Evolutionary conservation across 768 basidiomycete genomes (phyloP).

Genomic region (Mrakia frigida): DNA sequence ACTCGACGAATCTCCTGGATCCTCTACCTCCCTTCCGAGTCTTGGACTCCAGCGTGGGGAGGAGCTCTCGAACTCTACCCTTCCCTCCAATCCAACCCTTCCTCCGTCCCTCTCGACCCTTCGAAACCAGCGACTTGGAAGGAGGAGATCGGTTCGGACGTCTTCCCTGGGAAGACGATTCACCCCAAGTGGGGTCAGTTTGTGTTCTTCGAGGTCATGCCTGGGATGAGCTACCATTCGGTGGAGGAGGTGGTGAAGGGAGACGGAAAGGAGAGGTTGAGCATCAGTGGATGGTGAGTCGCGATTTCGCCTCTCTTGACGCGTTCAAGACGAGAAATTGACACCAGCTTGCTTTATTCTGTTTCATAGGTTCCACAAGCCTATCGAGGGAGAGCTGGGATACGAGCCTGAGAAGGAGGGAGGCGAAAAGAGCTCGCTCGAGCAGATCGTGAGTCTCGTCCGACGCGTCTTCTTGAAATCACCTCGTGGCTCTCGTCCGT

Average conservation of each 20-base stretch:
- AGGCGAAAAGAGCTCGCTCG: slow-evolving; percentile 63
- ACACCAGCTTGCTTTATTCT: neutral
- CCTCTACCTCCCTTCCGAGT: slow-evolving; percentile 74
- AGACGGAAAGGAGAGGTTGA: slow-evolving; percentile 68
- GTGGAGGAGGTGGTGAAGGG: slow-evolving; percentile 94
- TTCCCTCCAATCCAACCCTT: slow-evolving; percentile 23
- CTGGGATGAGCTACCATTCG: slow-evolving; percentile 89
- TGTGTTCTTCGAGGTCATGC: slow-evolving; percentile 66
- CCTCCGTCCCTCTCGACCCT: slow-evolving; percentile 57
- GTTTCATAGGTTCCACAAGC: slow-evolving; percentile 67
- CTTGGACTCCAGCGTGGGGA: slow-evolving; percentile 86
- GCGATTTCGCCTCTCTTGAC: neutral
- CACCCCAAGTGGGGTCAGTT: slow-evolving; percentile 46
- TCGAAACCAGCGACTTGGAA: slow-evolving; percentile 21
- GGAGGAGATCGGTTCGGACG: slow-evolving; percentile 28
- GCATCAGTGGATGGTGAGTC: slow-evolving; percentile 79
- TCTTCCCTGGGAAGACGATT: slow-evolving; percentile 25
- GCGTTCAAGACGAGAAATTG: neutral
- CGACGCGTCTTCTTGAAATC: neutral
- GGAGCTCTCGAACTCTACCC: slow-evolving; percentile 93
- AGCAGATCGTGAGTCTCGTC: slow-evolving; percentile 71
- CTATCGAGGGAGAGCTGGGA: slow-evolving; percentile 84
- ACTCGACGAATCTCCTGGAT: slow-evolving; percentile 91
- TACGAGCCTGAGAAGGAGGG: slow-evolving; percentile 55
- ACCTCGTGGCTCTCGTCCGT: neutral